Evolutionary conservation across 2,329 filamentous ascomycete genomes (phyloP).

Genomic region (Escovopsis sp.): DNA sequence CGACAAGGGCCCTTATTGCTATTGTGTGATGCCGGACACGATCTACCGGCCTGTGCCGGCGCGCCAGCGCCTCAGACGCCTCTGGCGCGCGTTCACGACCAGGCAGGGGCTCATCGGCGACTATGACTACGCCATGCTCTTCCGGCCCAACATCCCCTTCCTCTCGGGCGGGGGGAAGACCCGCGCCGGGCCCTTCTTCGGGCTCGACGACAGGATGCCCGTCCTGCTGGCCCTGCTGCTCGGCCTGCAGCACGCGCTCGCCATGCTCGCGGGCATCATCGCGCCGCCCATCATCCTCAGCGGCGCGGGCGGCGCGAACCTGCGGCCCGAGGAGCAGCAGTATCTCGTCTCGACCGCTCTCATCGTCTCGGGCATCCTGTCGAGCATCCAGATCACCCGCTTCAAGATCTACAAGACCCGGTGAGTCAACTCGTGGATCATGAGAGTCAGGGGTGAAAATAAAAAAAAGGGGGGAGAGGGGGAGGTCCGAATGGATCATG

Average conservation of each 20-base stretch:
- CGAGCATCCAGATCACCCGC: conserved; percentile 61
- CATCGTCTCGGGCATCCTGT: conserved; percentile 66
- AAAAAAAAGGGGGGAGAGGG: not conserved
- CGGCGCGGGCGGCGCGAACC: conserved; percentile 45
- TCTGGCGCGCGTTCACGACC: conserved; percentile 32
- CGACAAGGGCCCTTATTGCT: no score
- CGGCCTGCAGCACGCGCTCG: conserved; percentile 64
- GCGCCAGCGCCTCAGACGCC: conserved; percentile 3
- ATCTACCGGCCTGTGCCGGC: no score
- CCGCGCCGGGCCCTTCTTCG: conserved; percentile 60
- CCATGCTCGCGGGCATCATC: conserved; percentile 64
- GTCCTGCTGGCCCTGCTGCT: conserved; percentile 59
- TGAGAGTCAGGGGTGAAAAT: conserved; percentile 8
- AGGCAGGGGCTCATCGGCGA: conserved; percentile 64
- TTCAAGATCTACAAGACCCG: conserved; percentile 57
- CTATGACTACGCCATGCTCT: conserved; percentile 85
- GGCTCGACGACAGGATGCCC: conserved; percentile 66
- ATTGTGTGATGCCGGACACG: no score
- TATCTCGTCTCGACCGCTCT: conserved; percentile 68
- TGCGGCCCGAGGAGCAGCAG: conserved; percentile 45
- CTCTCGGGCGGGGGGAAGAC: conserved; percentile 32
- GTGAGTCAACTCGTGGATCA: no score
- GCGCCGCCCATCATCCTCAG: conserved; percentile 64
- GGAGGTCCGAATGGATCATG: no score
- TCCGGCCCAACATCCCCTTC: conserved; percentile 71